phyloP scores from a whole-genome alignment of 2,329 filamentous ascomycete species.

The Aspergillus costaricaensis region DNA sequence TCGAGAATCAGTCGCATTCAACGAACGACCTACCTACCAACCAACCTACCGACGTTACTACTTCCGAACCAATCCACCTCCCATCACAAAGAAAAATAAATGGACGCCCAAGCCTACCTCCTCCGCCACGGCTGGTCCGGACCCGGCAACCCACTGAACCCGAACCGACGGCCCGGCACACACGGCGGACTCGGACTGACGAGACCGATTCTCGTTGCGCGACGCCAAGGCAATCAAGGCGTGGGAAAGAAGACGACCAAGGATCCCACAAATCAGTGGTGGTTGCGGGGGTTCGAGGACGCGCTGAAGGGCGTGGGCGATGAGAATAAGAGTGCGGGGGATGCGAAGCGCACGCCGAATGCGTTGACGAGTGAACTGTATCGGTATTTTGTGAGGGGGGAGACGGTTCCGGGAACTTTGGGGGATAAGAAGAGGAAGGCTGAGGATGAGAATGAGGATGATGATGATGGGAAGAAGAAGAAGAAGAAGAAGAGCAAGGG shows the following conservation, averaged over 20 bases:
- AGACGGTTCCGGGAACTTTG: slow-evolving; percentile 70
- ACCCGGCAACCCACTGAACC: slow-evolving; percentile 82
- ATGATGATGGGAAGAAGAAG: slow-evolving; percentile 11
- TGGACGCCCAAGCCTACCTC: slow-evolving; percentile 84
- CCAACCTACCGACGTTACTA: background rate
- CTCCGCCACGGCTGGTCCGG: slow-evolving; percentile 88
- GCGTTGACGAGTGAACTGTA: slow-evolving; percentile 64
- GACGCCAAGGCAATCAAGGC: slow-evolving; percentile 79
- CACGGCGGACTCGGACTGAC: slow-evolving; percentile 74
- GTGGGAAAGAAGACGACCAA: slow-evolving; percentile 73
- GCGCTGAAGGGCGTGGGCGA: slow-evolving; percentile 74
- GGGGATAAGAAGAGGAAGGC: slow-evolving; percentile 27
- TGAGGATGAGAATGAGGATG: slow-evolving; percentile 39
- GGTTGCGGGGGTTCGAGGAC: slow-evolving; percentile 91
- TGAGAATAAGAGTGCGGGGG: slow-evolving; percentile 62
- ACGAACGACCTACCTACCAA: no score
- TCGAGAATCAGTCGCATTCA: no score
- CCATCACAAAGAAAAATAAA: slow-evolving; percentile 39
- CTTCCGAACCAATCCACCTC: background rate
- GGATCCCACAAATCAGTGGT: slow-evolving; percentile 81
- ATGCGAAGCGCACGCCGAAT: slow-evolving; percentile 49
- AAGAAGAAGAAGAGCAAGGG: slow-evolving; percentile 38
- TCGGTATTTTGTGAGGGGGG: slow-evolving; percentile 80
- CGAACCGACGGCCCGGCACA: slow-evolving; percentile 50
- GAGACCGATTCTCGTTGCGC: slow-evolving; percentile 78